Evolutionary conservation across 306 rosid genomes (phyloP).

Genomic region (Trifolium fragiferum): DNA sequence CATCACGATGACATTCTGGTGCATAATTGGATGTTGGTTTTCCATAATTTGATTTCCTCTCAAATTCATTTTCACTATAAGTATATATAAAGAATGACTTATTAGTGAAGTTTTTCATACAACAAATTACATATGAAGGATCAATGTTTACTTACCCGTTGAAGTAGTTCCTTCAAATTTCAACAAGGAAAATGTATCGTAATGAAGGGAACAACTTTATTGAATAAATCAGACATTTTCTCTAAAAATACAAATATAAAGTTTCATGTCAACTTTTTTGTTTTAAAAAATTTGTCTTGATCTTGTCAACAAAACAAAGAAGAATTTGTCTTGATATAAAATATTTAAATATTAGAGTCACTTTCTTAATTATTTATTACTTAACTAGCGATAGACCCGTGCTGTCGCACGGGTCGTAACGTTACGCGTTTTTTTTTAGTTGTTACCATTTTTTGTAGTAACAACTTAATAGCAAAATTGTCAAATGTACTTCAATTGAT

Average conservation of each 20-base stretch:
- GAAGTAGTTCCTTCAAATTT: neutral
- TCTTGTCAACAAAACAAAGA: too few relatives aligned
- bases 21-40: slow-evolving; percentile 25
- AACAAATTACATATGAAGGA: neutral
- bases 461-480: too few relatives aligned
- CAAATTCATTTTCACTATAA: slow-evolving; percentile 37
- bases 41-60: neutral
- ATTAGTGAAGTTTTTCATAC: neutral
- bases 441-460: too few relatives aligned
- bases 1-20: slow-evolving; percentile 79
- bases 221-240: neutral
- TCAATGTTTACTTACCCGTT: neutral
- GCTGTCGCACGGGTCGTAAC: too few relatives aligned
- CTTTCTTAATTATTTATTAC: neutral
- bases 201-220: neutral
- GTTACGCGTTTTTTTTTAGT: too few relatives aligned
- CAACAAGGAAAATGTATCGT: neutral
- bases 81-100: neutral
- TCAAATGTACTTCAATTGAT: too few relatives aligned
- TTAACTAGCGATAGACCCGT: too few relatives aligned
- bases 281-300: too few relatives aligned
- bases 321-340: too few relatives aligned
- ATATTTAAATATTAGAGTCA: neutral
- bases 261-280: neutral
- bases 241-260: neutral